phyloP scores from a whole-genome alignment of 805 yeast genomes.

The Wickerhamiella parazyma region DNA sequence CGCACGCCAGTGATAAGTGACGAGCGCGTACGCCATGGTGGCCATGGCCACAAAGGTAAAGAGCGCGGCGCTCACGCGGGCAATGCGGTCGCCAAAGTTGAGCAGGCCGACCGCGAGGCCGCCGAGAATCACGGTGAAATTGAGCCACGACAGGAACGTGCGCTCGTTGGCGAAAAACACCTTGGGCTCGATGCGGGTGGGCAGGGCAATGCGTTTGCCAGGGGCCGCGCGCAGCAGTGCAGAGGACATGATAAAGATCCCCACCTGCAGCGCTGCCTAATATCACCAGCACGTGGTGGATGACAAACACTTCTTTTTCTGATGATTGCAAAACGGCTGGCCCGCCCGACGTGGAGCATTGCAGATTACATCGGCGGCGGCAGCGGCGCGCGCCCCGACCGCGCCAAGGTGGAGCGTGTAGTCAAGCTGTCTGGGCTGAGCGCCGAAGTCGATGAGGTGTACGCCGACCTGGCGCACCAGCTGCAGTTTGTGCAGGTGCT shows the following conservation, averaged over 20 bases:
- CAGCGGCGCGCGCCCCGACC: not conserved
- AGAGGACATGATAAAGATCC: slow-evolving; percentile 25
- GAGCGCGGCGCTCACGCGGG: slow-evolving; percentile 82
- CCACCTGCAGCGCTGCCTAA: not conserved
- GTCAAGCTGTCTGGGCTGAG: slow-evolving; percentile 14
- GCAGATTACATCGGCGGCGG: slow-evolving; percentile 6
- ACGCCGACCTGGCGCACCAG: slow-evolving; percentile 25
- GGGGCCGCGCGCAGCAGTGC: slow-evolving; percentile 63
- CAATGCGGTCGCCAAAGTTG: slow-evolving; percentile 90
- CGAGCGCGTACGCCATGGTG: slow-evolving; percentile 89
- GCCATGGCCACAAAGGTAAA: slow-evolving; percentile 96
- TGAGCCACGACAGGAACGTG: slow-evolving; percentile 95
- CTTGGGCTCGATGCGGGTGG: slow-evolving; percentile 97
- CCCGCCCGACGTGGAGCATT: slow-evolving; percentile 5
- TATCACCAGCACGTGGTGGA: not conserved
- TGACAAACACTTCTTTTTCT: not conserved
- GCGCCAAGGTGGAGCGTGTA: not conserved
- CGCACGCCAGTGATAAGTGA: slow-evolving; percentile 99
- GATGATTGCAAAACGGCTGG: not conserved
- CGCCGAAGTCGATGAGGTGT: slow-evolving; percentile 19
- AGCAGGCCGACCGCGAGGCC: slow-evolving; percentile 91
- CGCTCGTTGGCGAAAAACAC: slow-evolving; percentile 98
- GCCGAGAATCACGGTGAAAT: slow-evolving; percentile 96
- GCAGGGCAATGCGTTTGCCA: slow-evolving; percentile 88
- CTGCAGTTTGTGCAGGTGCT: slow-evolving; percentile 29